Evolutionary conservation across 805 yeast genomes (phyloP), one percentile per base, ranked within the genome.

Genomic region (Saccharomycopsis sp.): DNA sequence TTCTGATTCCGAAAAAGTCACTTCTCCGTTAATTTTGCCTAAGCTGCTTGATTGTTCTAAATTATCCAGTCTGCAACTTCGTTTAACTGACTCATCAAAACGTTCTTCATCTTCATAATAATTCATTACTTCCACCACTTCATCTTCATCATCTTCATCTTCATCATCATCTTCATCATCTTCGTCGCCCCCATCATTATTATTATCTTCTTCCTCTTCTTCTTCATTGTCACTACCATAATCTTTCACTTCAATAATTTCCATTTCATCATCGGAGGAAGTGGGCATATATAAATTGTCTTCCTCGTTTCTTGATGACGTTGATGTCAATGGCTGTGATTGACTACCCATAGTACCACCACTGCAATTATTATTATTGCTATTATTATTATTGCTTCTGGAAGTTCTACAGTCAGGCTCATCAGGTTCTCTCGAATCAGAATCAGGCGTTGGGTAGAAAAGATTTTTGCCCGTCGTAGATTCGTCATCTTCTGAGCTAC

Each of bases 381-480:
- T n/a, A n/a, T n/a, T n/a, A n/a, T n/a, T n/a, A n/a, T n/a, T n/a
- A n/a, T n/a, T n/a, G n/a, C n/a, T n/a, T n/a, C n/a, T n/a, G n/a
- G n/a, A n/a, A n/a, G n/a, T n/a, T n/a, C n/a, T n/a, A n/a, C n/a
- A 32, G 14, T 21, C 16, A 8, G 22, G 21, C 33, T 33, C 31
- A 19, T 22, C 11, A 3, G 14, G 4, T n/a, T 9, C 17, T 16
- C 11, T 17, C 38, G 13, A 14, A 17, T 38, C 41, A 3, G 46
- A 38, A 2, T 29, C 46, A 17, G 46, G 46, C 4, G 41, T 43
- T 16, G 41, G 46, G 24, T 44, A 40, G 17, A 26, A 23, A 43
- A 4, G 34, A 36, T 54, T 55, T 57, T 13, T 7, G 16, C 19
- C 68, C 50, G 53, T 62, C 51, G 29, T 13, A 27, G 29, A 9